Evolutionary conservation across 805 yeast species (phyloP).

Genomic region (Cyberlindnera xylosilytica): DNA sequence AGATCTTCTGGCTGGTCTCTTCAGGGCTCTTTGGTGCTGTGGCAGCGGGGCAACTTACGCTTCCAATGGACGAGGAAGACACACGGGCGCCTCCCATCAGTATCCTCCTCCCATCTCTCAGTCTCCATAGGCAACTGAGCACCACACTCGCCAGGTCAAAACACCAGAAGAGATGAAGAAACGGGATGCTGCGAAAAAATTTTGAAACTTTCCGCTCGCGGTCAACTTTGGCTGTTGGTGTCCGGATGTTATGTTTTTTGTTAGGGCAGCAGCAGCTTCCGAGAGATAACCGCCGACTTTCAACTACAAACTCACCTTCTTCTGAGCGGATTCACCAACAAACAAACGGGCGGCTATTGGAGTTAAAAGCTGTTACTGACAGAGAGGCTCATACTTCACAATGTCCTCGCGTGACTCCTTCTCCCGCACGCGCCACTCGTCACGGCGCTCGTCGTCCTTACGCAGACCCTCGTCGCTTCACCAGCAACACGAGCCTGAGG

Average conservation of each 20-base stretch:
- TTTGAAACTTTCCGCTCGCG: no score
- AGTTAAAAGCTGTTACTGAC: no score
- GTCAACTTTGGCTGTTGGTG: no score
- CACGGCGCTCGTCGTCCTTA: constrained; percentile 21
- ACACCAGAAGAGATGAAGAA: background rate
- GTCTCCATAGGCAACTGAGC: no score
- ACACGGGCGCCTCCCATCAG: background rate
- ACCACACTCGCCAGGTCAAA: no score
- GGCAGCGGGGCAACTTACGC: background rate
- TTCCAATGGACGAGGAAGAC: background rate
- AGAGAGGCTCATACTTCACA: no score
- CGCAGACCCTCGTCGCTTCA: constrained; percentile 24
- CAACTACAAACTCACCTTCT: no score
- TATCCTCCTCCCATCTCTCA: background rate
- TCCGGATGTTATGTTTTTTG: constrained; percentile 4
- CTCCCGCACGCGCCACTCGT: constrained; percentile 12
- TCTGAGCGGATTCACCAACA: no score
- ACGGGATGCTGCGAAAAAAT: no score
- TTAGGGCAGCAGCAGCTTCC: constrained; percentile 1
- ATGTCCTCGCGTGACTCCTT: background rate
- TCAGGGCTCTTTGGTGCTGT: background rate
- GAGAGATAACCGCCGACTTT: background rate
- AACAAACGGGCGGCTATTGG: no score
- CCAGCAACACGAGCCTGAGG: constrained; percentile 48
- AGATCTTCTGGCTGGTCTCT: background rate